Evolutionary conservation across 2,329 filamentous ascomycete genomes (phyloP).

Genomic region (Exophiala sp.): DNA sequence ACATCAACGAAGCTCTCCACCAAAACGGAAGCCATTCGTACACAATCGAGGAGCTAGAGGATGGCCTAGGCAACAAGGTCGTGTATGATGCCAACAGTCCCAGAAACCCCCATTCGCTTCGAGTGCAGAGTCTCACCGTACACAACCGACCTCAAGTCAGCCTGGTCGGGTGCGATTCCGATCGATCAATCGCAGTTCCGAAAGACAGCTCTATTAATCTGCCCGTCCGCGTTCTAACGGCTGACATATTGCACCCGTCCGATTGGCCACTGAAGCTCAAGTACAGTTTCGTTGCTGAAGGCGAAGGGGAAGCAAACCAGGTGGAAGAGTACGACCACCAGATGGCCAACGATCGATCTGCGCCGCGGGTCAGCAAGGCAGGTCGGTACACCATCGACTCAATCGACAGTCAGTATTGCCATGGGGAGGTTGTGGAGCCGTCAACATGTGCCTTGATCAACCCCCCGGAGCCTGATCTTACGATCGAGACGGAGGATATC

Average conservation of each 20-base stretch:
- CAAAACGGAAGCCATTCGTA: slow-evolving; percentile 79
- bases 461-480: slow-evolving; percentile 75
- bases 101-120: slow-evolving; percentile 49
- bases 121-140: slow-evolving; percentile 74
- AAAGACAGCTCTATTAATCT: slow-evolving; percentile 48
- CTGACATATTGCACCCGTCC: slow-evolving; percentile 54
- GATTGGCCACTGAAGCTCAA: slow-evolving; percentile 66
- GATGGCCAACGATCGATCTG: slow-evolving; percentile 39
- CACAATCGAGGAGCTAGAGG: slow-evolving; percentile 82
- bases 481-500: slow-evolving; percentile 70
- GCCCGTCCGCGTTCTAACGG: slow-evolving; percentile 55
- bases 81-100: slow-evolving; percentile 51
- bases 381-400: slow-evolving; percentile 82
- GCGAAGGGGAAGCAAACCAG: slow-evolving; percentile 60
- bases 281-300: slow-evolving; percentile 75
- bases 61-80: slow-evolving; percentile 80
- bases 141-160: slow-evolving; percentile 75
- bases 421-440: slow-evolving; percentile 85
- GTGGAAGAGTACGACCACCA: slow-evolving; percentile 53
- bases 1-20: slow-evolving; percentile 83
- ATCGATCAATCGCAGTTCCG: slow-evolving; percentile 30
- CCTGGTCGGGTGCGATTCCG: slow-evolving; percentile 69
- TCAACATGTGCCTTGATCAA: slow-evolving; percentile 90
- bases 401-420: slow-evolving; percentile 72
- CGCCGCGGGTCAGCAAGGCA: slow-evolving; percentile 64